These are phyloP conservation scores for Pseudonectria buxi DNA, from an alignment of 2,329 filamentous ascomycete species.

Conservation along the genomic window DNA sequence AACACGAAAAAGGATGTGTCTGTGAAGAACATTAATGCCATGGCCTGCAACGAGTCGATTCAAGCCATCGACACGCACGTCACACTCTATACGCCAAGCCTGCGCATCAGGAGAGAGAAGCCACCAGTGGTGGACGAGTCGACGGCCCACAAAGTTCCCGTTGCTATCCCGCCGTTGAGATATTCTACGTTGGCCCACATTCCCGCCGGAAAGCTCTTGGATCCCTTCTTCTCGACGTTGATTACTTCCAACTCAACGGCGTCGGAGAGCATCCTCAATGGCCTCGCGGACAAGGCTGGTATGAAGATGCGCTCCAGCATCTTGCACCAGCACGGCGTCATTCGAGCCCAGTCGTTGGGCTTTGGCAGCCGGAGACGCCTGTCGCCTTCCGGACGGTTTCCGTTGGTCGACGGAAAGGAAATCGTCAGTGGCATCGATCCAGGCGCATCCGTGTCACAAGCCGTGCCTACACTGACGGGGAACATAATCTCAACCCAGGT, in stretches of 20 bases:
- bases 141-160: slow-evolving; percentile 11
- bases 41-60: slow-evolving; percentile 34
- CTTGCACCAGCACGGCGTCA: slow-evolving; percentile 28
- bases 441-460: slow-evolving; percentile 15
- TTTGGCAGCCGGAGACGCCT: slow-evolving; percentile 19
- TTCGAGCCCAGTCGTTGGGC: slow-evolving; percentile 30
- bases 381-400: slow-evolving; percentile 12
- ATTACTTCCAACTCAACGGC: slow-evolving; percentile 28
- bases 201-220: slow-evolving; percentile 21
- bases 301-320: slow-evolving; percentile 26
- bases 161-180: slow-evolving; percentile 19
- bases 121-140: slow-evolving; percentile 22
- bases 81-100: slow-evolving; percentile 14
- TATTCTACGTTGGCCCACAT: slow-evolving; percentile 25
- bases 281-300: slow-evolving; percentile 8
- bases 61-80: slow-evolving; percentile 22
- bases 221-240: slow-evolving; percentile 30
- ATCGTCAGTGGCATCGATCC: slow-evolving; percentile 19
- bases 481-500: slow-evolving; percentile 9
- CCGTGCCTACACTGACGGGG: slow-evolving; percentile 16
- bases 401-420: slow-evolving; percentile 8
- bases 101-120: slow-evolving; percentile 22
- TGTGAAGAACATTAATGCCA: slow-evolving; percentile 24
- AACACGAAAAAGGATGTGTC: slow-evolving; percentile 17
- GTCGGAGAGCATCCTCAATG: slow-evolving; percentile 18